Conservation (phyloP, 2,329 filamentous ascomycete genomes). For the Fusarium concolor region DNA sequence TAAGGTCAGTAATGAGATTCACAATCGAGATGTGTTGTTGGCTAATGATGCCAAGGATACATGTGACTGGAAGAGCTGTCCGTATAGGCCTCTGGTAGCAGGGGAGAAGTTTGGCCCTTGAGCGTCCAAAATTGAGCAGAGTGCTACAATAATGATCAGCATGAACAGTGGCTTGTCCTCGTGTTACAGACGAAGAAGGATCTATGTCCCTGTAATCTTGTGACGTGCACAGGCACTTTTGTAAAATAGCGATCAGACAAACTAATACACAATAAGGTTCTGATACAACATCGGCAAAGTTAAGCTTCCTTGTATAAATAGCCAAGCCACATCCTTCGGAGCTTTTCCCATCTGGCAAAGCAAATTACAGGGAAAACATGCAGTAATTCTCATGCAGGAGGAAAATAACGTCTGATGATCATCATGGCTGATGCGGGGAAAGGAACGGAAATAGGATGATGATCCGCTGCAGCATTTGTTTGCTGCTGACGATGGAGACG, state of each 20-base stretch:
- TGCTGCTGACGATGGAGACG: slow-evolving; percentile 9
- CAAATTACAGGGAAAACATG: background rate
- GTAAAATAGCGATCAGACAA: slow-evolving; percentile 6
- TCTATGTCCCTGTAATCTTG: background rate
- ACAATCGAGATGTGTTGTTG: background rate
- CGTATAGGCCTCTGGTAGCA: slow-evolving; percentile 14
- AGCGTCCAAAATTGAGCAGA: no score
- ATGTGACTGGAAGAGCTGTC: slow-evolving; percentile 42
- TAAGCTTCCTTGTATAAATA: background rate
- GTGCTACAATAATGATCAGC: no score
- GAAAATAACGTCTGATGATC: slow-evolving; percentile 16
- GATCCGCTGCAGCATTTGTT: background rate
- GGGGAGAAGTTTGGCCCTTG: slow-evolving; percentile 1
- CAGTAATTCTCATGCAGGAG: background rate
- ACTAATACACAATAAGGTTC: background rate
- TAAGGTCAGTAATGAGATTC: slow-evolving; percentile 12
- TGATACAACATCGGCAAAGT: slow-evolving; percentile 24
- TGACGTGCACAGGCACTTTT: background rate
- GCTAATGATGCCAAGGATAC: slow-evolving; percentile 25
- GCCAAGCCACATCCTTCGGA: slow-evolving; percentile 17
- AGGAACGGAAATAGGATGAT: background rate
- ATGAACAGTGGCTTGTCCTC: background rate
- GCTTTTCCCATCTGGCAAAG: background rate
- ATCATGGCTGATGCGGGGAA: slow-evolving; percentile 7
- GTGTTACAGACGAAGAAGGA: background rate